phyloP scores from a whole-genome alignment of 2,329 filamentous ascomycete species.

The Berkeleyomyces basicola region DNA sequence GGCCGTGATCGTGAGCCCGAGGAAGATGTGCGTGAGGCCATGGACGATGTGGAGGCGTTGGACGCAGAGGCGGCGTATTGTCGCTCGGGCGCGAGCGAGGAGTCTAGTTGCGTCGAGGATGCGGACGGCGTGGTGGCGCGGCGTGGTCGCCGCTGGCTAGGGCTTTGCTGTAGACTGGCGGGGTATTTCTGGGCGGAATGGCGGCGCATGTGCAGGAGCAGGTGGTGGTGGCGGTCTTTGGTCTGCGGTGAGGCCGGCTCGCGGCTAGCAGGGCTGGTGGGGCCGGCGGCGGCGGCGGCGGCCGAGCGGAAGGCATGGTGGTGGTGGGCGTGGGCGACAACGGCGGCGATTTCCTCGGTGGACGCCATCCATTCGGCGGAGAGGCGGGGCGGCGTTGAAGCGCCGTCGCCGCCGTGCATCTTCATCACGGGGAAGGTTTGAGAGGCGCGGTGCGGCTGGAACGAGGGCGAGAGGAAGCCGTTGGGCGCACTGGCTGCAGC shows the following conservation, averaged over 20 bases:
- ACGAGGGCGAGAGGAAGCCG: neutral
- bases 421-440: conserved; percentile 3
- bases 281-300: neutral
- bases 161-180: neutral
- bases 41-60: neutral
- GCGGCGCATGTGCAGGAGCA: neutral
- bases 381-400: neutral
- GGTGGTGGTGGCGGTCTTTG: neutral
- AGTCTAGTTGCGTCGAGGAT: neutral
- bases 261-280: neutral
- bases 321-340: neutral
- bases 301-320: neutral
- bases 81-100: neutral
- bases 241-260: neutral
- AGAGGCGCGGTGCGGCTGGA: neutral
- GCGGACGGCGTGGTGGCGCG: neutral
- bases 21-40: neutral
- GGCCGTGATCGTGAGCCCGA: neutral
- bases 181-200: neutral
- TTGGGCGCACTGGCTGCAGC: neutral
- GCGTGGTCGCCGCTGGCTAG: neutral
- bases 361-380: conserved; percentile 7
- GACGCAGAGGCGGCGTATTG: neutral
- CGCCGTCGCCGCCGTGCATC: neutral
- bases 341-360: conserved; percentile 8